Conservation (phyloP, 129 eudicot species). For the Saposhnikovia divaricata region DNA sequence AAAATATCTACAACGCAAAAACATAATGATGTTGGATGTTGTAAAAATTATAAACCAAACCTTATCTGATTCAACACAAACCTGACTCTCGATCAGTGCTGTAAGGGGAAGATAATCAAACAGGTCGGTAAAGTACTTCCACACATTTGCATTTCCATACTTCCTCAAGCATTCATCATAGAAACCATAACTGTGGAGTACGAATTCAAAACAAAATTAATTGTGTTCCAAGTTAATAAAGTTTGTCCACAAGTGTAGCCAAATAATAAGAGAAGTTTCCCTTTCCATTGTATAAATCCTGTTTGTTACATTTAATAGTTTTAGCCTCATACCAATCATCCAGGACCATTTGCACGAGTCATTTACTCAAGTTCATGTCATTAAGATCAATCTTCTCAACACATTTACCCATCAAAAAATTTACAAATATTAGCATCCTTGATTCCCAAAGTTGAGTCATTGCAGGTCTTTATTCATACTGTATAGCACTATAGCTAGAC, state of each 20-base stretch:
- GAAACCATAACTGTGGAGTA: slow-evolving; percentile 61
- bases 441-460: not conserved
- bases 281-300: not conserved
- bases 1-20: slow-evolving; percentile 46
- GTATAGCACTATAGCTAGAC: not conserved
- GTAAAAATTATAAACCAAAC: not conserved
- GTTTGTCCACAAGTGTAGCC: not conserved
- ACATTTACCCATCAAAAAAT: not conserved
- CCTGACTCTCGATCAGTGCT: slow-evolving; percentile 91
- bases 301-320: not conserved
- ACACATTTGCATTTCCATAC: slow-evolving; percentile 78
- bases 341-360: not conserved
- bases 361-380: not conserved
- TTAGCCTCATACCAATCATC: not conserved
- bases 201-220: not conserved
- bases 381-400: not conserved
- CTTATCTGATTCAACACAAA: slow-evolving; percentile 15
- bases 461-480: not conserved
- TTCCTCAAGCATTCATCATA: slow-evolving; percentile 82
- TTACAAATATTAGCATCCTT: too few species aligned
- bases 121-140: slow-evolving; percentile 82
- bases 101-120: slow-evolving; percentile 80
- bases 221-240: not conserved
- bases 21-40: not conserved
- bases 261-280: not conserved